Evolutionary conservation across 768 basidiomycete genomes (phyloP), one percentile per base, ranked within the genome.

Genomic region (Rhodocollybia butyracea): DNA sequence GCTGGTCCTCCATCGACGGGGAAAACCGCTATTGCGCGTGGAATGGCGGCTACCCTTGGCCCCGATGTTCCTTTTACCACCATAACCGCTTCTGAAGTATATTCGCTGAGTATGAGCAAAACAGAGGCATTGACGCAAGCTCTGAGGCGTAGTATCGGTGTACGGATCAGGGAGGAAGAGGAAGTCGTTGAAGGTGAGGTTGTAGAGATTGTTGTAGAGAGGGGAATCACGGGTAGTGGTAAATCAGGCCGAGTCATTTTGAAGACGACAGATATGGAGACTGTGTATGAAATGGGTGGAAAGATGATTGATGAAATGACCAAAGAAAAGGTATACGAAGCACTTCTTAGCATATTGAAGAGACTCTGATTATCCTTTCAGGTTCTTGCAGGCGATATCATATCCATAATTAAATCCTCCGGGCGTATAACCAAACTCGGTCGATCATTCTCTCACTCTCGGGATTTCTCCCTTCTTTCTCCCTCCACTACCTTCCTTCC

Each of bases 181-280:
- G 97, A 99, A 66, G 81, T 99, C 47, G 94, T 98, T 59, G 94
- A 97, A 67, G 97, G 97, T 51, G 96, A 99, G 70, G 93, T 99
- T 7, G 94, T 98, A 5, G 96, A 99, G 73, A 95, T 98, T 61
- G 95, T 98, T 69, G 96, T 99, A 57, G 97, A 99, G 76, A 81
- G 95, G 41, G 95, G 92, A 74, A 73, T 98, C 40, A 98, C 96
- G 56, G 97, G 97, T 39, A 93, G 95, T 0, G 97, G 94, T 3
- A 98, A 98, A 74, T 98, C 97, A 2, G 97, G 96, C 2, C 95
- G 97, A 68, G 70, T 98, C 57, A 98, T 97, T 0, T 89, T 99
- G 64, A 98, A 98, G 73, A 96, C 94, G 13, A 97, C 94, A 2
- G 96, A 98, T 69, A 98, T 99, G 97, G 97, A 98, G 75, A 98